phyloP scores from a whole-genome alignment of 2,329 filamentous ascomycete species.

The Aspergillus quadricinctus region DNA sequence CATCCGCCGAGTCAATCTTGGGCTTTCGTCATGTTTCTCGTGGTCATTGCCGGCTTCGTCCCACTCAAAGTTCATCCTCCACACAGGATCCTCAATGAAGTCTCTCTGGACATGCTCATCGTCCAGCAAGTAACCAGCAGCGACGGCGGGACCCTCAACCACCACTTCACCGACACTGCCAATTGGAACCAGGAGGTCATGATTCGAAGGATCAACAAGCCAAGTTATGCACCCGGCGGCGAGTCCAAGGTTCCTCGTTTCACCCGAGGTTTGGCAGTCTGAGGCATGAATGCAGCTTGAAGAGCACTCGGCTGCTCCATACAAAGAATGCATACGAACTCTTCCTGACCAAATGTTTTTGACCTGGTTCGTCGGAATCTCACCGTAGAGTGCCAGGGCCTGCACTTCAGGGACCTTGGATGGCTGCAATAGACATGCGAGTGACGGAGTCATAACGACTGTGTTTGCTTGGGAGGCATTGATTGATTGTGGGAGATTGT shows the following conservation, averaged over 20 bases:
- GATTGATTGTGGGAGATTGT: conserved; percentile 53
- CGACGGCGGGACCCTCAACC: conserved; percentile 46
- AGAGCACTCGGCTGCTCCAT: conserved; percentile 24
- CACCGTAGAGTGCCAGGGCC: conserved; percentile 20
- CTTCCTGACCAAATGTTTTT: conserved; percentile 6
- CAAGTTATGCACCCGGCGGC: conserved; percentile 25
- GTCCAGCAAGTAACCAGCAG: conserved; percentile 54
- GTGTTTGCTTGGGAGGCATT: conserved; percentile 29
- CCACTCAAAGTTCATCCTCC: conserved; percentile 22
- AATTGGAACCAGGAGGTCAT: conserved; percentile 29
- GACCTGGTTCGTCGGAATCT: conserved; percentile 6
- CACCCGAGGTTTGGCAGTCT: not conserved
- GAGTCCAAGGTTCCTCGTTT: conserved; percentile 18
- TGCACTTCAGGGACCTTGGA: conserved; percentile 26
- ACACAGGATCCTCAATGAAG: conserved; percentile 47
- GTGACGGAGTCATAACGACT: conserved; percentile 33
- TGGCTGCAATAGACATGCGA: conserved; percentile 18
- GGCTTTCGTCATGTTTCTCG: not conserved
- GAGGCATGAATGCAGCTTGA: conserved; percentile 19
- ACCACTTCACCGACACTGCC: conserved; percentile 25
- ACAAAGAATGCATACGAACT: conserved; percentile 19
- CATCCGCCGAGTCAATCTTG: conserved; percentile 6
- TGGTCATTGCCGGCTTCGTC: not conserved
- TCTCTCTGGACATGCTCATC: conserved; percentile 46
- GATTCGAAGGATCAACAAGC: conserved; percentile 30